Base-by-base conservation (phyloP, 192 early-diverging fungal genomes). In the Cetraspora pellucida region DNA sequence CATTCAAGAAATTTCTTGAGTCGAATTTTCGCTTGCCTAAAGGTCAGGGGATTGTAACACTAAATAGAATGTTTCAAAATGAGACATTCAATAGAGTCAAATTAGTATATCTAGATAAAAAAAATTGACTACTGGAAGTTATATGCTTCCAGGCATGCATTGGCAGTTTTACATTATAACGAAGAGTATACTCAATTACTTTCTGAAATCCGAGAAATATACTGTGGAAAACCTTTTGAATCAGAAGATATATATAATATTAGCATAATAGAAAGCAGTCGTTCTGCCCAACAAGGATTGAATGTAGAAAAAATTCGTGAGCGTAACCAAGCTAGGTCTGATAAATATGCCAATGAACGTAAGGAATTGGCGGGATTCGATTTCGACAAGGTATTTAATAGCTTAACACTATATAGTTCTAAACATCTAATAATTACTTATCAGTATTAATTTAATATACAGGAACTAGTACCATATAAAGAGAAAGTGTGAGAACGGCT, bases 51-150 rank as follows among this genome's bases (percentile, higher is more conserved):
- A 19, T 65, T 43, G 37, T 44, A 65, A 65, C 43, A 11, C 27
- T 30, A 19, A 16, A 31, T 65, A 11, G 6, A 31, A 64, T 11
- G 8, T 64, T 5, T 11, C 37, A 64, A 11, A 64, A 64, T 64
- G 1, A 64, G 30, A 19, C 17, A 43, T 64, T 64, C 19, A 64
- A 64, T 10, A 17, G 37, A 65, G 30, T 30, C 4, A 64, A 30
- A 0, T 28, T 64, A 65, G 27, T 37, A 7, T 37, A 37, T 37
- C 37, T 37, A 7, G 43, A 66, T 66, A 66, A 66, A 66, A 0
- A n/a, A 10, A 66, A 66, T 66, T 66, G 64, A 45, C 37, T 66
- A 37, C 43, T 66, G 19, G 43, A 11, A 13, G n/a, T 65, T 13
- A 14, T 65, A 65, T 65, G 31, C 25, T 3, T 16, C 63, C 6